Base-by-base conservation (phyloP, 1,284 basidiomycete species). In the Ustilago esculenta region DNA sequence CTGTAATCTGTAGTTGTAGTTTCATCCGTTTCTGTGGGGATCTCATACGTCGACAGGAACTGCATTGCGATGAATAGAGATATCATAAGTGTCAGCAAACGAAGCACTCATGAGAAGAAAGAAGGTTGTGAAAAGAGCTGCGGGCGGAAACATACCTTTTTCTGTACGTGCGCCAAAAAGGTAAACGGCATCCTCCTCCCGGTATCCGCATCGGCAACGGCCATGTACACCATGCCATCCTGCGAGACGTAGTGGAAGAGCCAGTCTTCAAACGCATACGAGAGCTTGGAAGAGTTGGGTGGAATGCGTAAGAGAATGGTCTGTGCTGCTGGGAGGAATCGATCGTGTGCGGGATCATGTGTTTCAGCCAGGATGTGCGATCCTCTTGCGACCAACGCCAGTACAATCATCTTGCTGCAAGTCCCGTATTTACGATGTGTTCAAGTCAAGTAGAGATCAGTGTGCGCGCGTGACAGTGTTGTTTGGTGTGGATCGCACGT, bases 231-330 rank as follows among this genome's bases (percentile, higher is more conserved):
- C 81, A 91, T 88, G 0, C 71, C 78, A 43, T 79, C 71, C 15
- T 60, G 60, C 21, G 73, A 65, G 65, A 95, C 87, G 83, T 98
- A 98, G 84, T 98, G 95, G 80, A 98, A 96, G 24, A 97, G 86
- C 81, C 92, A 95, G 83, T 94, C 89, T 81, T 82, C 81, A 32
- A 75, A 80, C 0, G 77, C 73, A 82, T 86, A 97, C 30, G 92
- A 95, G 51, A 98, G 86, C 83, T 96, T 96, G 82, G 90, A 91
- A 83, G 96, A 89, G 80, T 92, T 92, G 1, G 92, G 92, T 1
- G 94, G 92, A 78, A 98, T 97, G 85, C 95, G 95, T 36, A 90
- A 90, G 14, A 98, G 85, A 73, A 98, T 96, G 0, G 91, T 92
- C 75, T 93, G 90, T 7, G 91, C 92, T 15, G 95, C 94, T 0